Evolutionary conservation across 1,139 yeast genomes (phyloP).

Genomic region (Yamadazyma taylorii): DNA sequence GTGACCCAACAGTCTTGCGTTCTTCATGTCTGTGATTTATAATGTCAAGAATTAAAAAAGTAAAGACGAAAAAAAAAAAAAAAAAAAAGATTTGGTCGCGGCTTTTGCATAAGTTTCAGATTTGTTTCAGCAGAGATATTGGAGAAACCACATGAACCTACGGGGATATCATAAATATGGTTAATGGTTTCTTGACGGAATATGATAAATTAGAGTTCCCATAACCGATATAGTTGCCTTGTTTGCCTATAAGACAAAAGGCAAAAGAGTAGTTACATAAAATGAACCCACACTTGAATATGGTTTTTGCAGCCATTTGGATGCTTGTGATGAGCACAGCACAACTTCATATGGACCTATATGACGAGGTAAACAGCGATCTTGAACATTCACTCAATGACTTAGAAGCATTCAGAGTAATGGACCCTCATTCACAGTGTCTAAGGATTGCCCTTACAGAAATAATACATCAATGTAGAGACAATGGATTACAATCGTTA

Average conservation of each 20-base stretch:
- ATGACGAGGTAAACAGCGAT: background rate
- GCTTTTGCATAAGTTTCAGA: slow-evolving; percentile 8
- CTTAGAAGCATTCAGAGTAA: background rate
- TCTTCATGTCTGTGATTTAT: too few species aligned
- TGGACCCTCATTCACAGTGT: slow-evolving; percentile 19
- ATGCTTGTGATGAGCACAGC: background rate
- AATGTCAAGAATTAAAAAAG: too few species aligned
- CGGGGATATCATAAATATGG: too few species aligned
- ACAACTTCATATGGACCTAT: background rate
- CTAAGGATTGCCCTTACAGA: slow-evolving; percentile 25
- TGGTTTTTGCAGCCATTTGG: slow-evolving; percentile 1
- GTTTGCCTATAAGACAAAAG: too few species aligned
- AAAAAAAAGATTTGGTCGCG: background rate
- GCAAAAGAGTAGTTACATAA: background rate
- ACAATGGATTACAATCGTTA: slow-evolving; percentile 32
- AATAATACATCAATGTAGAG: slow-evolving; percentile 28
- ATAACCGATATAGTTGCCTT: too few species aligned
- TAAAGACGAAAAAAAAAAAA: background rate
- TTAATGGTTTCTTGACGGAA: too few species aligned
- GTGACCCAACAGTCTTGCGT: background rate
- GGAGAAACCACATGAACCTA: too few species aligned
- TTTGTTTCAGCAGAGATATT: slow-evolving; percentile 6
- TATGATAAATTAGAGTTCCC: too few species aligned
- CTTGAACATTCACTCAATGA: slow-evolving; percentile 3
- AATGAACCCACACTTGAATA: too few species aligned